Base-by-base conservation (phyloP, 306 rosid genomes). In the Pyrus betulifolia region DNA sequence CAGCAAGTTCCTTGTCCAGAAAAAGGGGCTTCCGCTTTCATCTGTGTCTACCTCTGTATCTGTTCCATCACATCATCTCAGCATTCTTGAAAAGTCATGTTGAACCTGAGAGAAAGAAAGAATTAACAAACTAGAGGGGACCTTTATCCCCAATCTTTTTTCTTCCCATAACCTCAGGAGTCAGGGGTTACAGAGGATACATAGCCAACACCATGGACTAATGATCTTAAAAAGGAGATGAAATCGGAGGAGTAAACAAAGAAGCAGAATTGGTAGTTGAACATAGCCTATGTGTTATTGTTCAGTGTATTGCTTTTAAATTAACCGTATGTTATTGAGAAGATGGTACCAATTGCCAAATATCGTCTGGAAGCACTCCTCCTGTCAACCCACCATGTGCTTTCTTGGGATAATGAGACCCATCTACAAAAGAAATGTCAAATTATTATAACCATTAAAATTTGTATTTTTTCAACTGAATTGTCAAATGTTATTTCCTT, bases 51-150 rank as follows among this genome's bases (percentile, higher is more conserved):
- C 65, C 65, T 59, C 31, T 12, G 65, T 59, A 35, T 35, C 40
- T 35, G 40, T 6, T 59, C 65, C 33, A 59, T 23, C 65, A 59
- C 25, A 25, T 59, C 51, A 76, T 42, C 67, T 78, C 76, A 86
- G 74, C 9, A 81, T 83, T 91, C 96, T 70, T 87, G 81, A 85
- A 90, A 93, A 64, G 96, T 61, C 82, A 93, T 66, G 76, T 88
- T 82, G 82, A 81, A 93, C 89, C 98, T 93, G 80, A 80, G 69
- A 85, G 76, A 74, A 60, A 85, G 40, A 35, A 65, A 77, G 75
- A 62, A 81, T 46, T 12, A 46, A 70, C 12, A 15, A 38, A n/a
- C 45, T 19, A 35, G 52, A 35, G 6, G 22, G 31, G 52, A 22
- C 54, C 52, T 31, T 55, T 30, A 63, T 65, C 27, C 35, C 31